Percentiles rank a stretch among this genome's conserved stretches.
Evolutionary conservation across 2,329 filamentous ascomycete species (phyloP).

Genomic region (Diaporthe sp.): DNA sequence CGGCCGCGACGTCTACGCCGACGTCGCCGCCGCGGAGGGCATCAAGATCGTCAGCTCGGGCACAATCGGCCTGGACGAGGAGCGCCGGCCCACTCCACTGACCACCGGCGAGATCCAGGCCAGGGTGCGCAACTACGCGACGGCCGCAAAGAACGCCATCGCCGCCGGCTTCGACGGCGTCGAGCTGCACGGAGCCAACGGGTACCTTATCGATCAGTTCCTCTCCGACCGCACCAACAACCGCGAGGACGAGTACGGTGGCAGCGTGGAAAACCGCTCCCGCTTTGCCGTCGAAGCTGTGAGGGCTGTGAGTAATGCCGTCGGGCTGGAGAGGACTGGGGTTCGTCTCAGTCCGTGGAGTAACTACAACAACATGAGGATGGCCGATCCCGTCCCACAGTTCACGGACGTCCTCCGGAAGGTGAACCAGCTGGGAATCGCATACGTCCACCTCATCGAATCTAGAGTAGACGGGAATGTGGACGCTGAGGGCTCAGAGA

Average conservation of each 20-base stretch:
- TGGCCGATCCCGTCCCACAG: conserved; percentile 27
- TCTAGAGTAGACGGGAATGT: conserved; percentile 1
- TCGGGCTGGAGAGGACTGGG: conserved; percentile 20
- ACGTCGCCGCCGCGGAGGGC: conserved; percentile 47
- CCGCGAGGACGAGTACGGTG: conserved; percentile 68
- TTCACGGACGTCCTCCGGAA: conserved; percentile 21
- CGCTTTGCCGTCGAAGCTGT: conserved; percentile 66
- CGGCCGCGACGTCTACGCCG: conserved; percentile 65
- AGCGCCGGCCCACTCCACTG: conserved; percentile 52
- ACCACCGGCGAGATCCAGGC: conserved; percentile 58
- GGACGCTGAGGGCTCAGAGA: conserved; percentile 7
- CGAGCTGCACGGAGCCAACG: conserved; percentile 58
- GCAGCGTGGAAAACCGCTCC: conserved; percentile 67
- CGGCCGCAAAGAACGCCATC: conserved; percentile 59
- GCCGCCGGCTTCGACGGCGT: conserved; percentile 65
- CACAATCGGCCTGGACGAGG: conserved; percentile 3
- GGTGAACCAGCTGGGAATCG: conserved; percentile 7
- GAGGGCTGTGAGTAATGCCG: conserved; percentile 56
- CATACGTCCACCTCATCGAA: conserved; percentile 34
- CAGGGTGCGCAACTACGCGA: conserved; percentile 50
- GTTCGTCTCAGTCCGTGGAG: conserved; percentile 26
- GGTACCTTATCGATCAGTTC: conserved; percentile 67
- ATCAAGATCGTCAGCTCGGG: conserved; percentile 42
- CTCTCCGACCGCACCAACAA: conserved; percentile 67
- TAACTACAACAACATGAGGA: conserved; percentile 7